Conservation (phyloP, 306 rosid genomes). For the Argentina anserina region DNA sequence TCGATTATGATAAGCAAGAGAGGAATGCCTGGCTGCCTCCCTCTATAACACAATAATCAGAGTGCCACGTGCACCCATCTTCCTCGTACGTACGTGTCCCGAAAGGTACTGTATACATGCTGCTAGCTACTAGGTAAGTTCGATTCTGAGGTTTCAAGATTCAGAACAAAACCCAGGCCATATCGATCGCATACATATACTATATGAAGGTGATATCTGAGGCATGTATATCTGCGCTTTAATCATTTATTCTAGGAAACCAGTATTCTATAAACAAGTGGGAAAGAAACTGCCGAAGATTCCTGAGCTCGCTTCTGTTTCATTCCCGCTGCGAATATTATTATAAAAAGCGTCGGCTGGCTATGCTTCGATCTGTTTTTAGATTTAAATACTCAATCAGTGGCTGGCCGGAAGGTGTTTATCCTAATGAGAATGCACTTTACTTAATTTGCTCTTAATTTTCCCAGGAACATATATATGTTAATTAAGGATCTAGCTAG, state of each 20-base stretch:
- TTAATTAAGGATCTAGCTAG: not conserved
- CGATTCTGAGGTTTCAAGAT: not conserved
- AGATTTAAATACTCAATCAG: not conserved
- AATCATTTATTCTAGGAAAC: not conserved
- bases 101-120: not conserved
- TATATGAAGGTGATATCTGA: slow-evolving; percentile 10
- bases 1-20: not conserved
- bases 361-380: not conserved
- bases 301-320: slow-evolving; percentile 19
- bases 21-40: not conserved
- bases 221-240: not conserved
- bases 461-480: not conserved
- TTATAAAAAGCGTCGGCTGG: not conserved
- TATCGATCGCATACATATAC: no score
- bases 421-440: slow-evolving; percentile 23
- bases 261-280: slow-evolving; percentile 19
- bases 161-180: not conserved
- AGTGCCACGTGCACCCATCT: not conserved
- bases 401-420: slow-evolving; percentile 26
- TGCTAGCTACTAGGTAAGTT: not conserved
- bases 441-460: not conserved
- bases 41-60: not conserved
- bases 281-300: slow-evolving; percentile 8
- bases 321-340: slow-evolving; percentile 19
- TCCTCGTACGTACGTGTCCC: slow-evolving; percentile 19